Evolutionary conservation across 2,329 filamentous ascomycete species (phyloP).

Genomic region (Apiospora koreana): DNA sequence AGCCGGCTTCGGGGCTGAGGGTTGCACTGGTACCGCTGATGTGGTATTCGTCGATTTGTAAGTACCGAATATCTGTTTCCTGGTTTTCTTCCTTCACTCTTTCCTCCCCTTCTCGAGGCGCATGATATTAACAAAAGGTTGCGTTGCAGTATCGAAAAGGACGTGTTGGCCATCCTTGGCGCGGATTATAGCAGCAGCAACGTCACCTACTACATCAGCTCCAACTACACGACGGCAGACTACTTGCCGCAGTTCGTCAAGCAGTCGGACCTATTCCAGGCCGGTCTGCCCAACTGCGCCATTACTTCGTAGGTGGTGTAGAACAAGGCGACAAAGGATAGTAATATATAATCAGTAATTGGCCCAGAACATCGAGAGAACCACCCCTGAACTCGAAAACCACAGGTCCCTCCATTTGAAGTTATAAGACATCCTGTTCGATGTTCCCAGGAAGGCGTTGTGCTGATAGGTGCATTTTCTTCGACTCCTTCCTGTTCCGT

Average conservation of each 20-base stretch:
- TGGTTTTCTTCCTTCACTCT: background rate
- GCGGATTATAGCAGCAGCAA: constrained; percentile 34
- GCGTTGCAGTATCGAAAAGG: constrained; percentile 36
- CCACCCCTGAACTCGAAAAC: background rate
- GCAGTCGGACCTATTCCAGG: constrained; percentile 35
- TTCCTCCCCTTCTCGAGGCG: too few species aligned
- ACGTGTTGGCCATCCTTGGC: constrained; percentile 39
- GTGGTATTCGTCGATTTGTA: constrained; percentile 56
- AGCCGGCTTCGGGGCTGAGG: constrained; percentile 58
- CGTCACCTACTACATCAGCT: constrained; percentile 40
- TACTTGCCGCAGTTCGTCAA: constrained; percentile 41
- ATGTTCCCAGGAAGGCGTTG: background rate
- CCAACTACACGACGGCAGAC: constrained; percentile 41
- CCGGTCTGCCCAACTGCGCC: constrained; percentile 37
- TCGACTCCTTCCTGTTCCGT: background rate
- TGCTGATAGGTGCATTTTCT: background rate
- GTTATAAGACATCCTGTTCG: background rate
- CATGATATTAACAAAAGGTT: background rate
- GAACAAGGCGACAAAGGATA: background rate
- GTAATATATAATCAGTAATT: background rate
- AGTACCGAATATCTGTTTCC: constrained; percentile 19
- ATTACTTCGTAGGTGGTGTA: background rate
- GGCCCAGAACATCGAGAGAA: too few species aligned
- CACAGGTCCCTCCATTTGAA: background rate
- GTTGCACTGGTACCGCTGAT: constrained; percentile 48